A percentile compares a stretch with the other conserved stretches of the same genome.
Conservation (phyloP, 2,329 filamentous ascomycete genomes). For the Microthyrium microscopicum region DNA sequence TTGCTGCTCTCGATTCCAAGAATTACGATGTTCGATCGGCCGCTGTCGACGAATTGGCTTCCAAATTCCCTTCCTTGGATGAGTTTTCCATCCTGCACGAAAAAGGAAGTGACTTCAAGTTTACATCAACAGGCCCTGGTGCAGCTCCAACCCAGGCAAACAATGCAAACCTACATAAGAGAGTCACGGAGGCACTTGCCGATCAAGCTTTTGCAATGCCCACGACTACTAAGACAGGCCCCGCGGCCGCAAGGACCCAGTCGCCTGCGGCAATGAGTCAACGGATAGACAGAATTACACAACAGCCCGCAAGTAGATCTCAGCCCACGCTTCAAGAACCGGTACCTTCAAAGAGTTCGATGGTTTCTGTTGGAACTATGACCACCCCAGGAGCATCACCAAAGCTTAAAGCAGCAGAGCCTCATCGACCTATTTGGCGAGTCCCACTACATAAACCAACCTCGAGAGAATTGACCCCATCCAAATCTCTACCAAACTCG, state of each 20-base stretch:
- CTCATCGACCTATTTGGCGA: slow-evolving; percentile 35
- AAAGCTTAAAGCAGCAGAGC: too few species aligned
- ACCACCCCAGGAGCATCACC: slow-evolving; percentile 40
- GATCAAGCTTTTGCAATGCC: slow-evolving; percentile 59
- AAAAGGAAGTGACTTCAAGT: slow-evolving; percentile 68
- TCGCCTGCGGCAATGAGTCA: slow-evolving; percentile 17
- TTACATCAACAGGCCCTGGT: slow-evolving; percentile 36
- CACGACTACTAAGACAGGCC: slow-evolving; percentile 13
- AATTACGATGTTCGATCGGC: slow-evolving; percentile 31
- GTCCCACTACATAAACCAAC: slow-evolving; percentile 23
- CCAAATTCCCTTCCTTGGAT: slow-evolving; percentile 76
- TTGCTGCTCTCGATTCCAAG: slow-evolving; percentile 67
- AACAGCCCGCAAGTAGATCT: slow-evolving; percentile 13
- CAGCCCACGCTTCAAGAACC: slow-evolving; percentile 20
- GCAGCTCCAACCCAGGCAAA: slow-evolving; percentile 30
- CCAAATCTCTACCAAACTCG: too few species aligned
- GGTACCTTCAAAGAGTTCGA: slow-evolving; percentile 32
- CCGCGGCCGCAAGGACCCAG: slow-evolving; percentile 5
- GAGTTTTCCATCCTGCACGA: slow-evolving; percentile 87
- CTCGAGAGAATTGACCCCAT: too few species aligned
- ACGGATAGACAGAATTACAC: slow-evolving; percentile 11
- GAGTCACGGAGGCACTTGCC: slow-evolving; percentile 59
- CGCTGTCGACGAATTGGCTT: slow-evolving; percentile 62
- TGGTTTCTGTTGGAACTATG: slow-evolving; percentile 67
- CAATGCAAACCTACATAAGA: slow-evolving; percentile 44